These are phyloP conservation scores for Citrullus amarus DNA, from an alignment of 306 rosid species.

Conservation along the genomic window DNA sequence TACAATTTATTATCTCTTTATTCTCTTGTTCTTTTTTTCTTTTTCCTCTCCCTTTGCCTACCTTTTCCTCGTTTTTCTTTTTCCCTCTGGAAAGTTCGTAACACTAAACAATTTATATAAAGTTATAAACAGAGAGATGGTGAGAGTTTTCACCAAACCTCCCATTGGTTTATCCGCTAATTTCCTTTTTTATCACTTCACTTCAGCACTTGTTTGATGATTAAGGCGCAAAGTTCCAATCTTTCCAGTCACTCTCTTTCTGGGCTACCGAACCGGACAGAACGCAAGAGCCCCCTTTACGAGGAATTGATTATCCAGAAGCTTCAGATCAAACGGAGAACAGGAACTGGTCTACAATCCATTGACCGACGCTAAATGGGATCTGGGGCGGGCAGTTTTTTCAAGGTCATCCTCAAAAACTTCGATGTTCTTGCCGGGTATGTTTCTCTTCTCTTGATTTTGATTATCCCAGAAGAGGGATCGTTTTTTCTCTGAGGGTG, in stretches of 20 bases:
- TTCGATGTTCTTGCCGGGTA: slow-evolving; percentile 97
- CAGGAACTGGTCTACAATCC: background rate
- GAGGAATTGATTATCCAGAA: background rate
- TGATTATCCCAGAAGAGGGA: background rate
- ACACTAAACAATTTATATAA: background rate
- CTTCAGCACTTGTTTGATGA: background rate
- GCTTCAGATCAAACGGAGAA: background rate
- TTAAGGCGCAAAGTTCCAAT: background rate
- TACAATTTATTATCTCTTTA: background rate
- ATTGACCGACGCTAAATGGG: slow-evolving; percentile 39
- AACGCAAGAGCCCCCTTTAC: background rate
- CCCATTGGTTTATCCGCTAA: background rate
- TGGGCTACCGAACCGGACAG: background rate
- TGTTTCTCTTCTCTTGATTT: background rate
- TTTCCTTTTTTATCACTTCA: background rate
- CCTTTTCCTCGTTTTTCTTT: background rate
- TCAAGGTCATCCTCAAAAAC: slow-evolving; percentile 61
- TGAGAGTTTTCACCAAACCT: background rate
- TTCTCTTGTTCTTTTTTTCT: background rate
- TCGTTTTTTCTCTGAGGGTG: background rate
- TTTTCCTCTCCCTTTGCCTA: background rate
- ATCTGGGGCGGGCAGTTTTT: slow-evolving; percentile 65
- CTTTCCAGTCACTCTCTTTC: background rate
- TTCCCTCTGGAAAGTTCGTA: background rate
- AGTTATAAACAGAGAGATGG: background rate